Conservation (phyloP, 345 rosid species). For the Salix purpurea region DNA sequence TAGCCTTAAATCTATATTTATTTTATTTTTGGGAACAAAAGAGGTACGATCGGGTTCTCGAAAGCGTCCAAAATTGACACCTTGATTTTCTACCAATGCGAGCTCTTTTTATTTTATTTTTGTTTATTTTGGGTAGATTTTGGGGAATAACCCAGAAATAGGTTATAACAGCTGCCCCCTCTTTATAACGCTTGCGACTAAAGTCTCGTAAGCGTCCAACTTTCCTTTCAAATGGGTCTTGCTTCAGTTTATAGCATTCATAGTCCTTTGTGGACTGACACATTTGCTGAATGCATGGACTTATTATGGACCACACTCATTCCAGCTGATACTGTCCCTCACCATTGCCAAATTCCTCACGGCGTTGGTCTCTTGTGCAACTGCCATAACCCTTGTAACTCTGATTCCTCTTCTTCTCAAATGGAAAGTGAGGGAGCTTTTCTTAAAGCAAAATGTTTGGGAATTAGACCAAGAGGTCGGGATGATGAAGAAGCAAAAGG, state of each 20-base stretch:
- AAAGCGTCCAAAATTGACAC: no score
- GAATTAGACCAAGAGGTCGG: constrained; percentile 90
- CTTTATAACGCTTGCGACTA: no score
- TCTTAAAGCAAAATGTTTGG: constrained; percentile 77
- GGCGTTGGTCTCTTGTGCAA: constrained; percentile 86
- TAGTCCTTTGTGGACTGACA: constrained; percentile 91
- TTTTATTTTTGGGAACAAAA: no score
- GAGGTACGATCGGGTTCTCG: no score
- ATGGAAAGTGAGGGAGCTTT: constrained; percentile 86
- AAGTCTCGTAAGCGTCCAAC: no score
- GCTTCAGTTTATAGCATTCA: constrained; percentile 74
- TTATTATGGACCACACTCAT: constrained; percentile 81
- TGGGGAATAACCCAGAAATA: no score
- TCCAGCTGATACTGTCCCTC: constrained; percentile 72
- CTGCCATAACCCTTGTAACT: constrained; percentile 81
- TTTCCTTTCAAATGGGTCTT: no score
- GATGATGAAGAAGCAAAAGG: constrained; percentile 83
- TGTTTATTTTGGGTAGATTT: no score
- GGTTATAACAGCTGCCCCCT: no score
- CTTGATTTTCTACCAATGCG: no score
- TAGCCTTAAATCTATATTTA: no score
- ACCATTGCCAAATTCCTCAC: constrained; percentile 75
- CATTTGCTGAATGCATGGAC: constrained; percentile 88
- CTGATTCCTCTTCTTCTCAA: constrained; percentile 81
- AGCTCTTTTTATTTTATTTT: no score